Base-by-base conservation (phyloP, 2,329 filamentous ascomycete genomes). In the Aspergillus floridensis region DNA sequence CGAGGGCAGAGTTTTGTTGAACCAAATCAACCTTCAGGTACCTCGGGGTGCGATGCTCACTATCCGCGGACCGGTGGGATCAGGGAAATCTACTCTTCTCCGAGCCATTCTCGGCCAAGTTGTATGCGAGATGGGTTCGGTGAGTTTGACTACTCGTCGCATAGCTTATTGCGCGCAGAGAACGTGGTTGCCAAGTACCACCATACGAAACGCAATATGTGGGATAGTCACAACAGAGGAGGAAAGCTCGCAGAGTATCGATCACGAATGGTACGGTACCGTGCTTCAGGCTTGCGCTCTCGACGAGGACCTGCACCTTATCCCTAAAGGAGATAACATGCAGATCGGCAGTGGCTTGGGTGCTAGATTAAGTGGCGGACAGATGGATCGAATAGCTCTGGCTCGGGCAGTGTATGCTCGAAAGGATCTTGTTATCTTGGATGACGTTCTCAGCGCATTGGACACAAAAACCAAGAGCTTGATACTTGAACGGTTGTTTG, bases 151-250 rank as follows among this genome's bases (percentile, higher is more conserved):
- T n/a, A 51, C 22, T 31, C 49, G 29, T 22, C n/a, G 10, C 7
- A 29, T 32, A 12, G 59, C 63, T n/a, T 63, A 53, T 67, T 96
- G 91, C 62, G 91, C 91, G 0, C 92, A 96, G 72, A 93, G 92
- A 67, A 89, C 91, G 0, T 96, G 91, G 91, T 93, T 96, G 53
- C 91, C 93, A 71, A 96, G 95, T 69, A 83, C 89, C 0, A 91
- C 87, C 1, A 83, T 96, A 7, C 85, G 85, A 60, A 85, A 53
- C 7, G 35, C 32, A 44, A 44, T 53, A 5, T 29, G 32, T 21
- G 51, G 35, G 14, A n/a, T 19, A 2, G 11, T 22, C 12, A 35
- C 22, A 26, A 21, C 5, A 10, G 29, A 14, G 5, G 10, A 14
- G 19, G 26, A 29, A 19, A 12, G 16, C 3, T n/a, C n/a, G 26